Percentiles rank a stretch among this genome's conserved stretches.
Conservation (phyloP, 345 rosid species). For the Gossypium thurberi region DNA sequence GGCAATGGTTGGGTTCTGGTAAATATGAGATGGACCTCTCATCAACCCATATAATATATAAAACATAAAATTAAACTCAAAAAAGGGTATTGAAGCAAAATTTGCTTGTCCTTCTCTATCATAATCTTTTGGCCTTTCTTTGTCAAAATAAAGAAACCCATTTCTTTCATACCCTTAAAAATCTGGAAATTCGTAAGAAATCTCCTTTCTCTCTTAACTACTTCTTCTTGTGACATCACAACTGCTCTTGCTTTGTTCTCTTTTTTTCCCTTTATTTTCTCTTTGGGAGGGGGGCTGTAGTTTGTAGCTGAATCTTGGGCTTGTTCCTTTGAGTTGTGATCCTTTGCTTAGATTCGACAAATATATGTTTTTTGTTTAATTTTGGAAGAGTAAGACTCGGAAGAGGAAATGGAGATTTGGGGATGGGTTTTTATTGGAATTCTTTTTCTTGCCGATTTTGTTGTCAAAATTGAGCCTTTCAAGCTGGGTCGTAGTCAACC, state of each 20-base stretch:
- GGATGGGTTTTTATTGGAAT: constrained; percentile 37
- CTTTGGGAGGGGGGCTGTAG: constrained; percentile 6
- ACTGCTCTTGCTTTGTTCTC: constrained; percentile 7
- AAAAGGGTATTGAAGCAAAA: constrained; percentile 12
- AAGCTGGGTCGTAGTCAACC: constrained; percentile 62
- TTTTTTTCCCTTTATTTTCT: constrained; percentile 7
- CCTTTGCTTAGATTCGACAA: constrained; percentile 11
- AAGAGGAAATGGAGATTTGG: constrained; percentile 42
- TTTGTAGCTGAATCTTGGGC: constrained; percentile 9
- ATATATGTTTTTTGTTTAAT: not conserved
- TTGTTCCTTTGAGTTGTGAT: constrained; percentile 1
- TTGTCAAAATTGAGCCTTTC: constrained; percentile 39
- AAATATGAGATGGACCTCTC: constrained; percentile 1
- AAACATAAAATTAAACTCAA: not conserved
- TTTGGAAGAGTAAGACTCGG: not conserved
- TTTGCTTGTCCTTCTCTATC: constrained; percentile 36
- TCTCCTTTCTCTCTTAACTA: constrained; percentile 21
- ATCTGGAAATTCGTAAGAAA: constrained; percentile 18
- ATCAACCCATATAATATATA: not conserved
- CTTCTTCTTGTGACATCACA: constrained; percentile 21
- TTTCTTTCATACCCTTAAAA: constrained; percentile 17
- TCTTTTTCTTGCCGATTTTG: constrained; percentile 25
- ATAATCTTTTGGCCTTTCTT: constrained; percentile 12
- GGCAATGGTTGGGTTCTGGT: constrained; percentile 7
- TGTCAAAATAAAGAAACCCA: constrained; percentile 4